Base-by-base conservation (phyloP, 768 basidiomycete genomes). In the Lepiota venenata region DNA sequence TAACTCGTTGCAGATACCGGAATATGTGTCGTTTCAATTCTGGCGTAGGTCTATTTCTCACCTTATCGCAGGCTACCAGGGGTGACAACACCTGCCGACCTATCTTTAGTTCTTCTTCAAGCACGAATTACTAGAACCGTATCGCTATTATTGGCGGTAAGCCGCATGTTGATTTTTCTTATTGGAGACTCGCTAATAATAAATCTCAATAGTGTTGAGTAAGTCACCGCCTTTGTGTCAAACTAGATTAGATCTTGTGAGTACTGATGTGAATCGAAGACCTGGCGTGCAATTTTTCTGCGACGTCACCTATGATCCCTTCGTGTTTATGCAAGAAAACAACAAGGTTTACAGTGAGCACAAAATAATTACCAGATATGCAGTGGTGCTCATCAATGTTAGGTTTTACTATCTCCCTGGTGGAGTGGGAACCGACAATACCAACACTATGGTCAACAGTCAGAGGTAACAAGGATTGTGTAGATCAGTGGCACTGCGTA, bases 1-100 rank as follows among this genome's bases (percentile, higher is more conserved):
- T 9, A 21, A 46, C 38, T 18, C 21, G 47, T 46, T 47, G 20
- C 60, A 86, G 83, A 16, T 96, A 97, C 64, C 84, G 94, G 38
- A 93, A 96, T 61, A 96, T 97, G 95, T 97, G 95, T 69, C 83
- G 95, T 10, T 98, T 86, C 71, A 93, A 95, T 70, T 93, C 91
- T 44, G 93, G 91, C 29, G 91, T 92, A 69, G 59, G 84, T 72
- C 5, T 9, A 36, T 44, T 47, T 29, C 39, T 22, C 8, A 38
- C 35, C 0, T 27, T 29, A 20, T 29, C 40, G 35, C 45, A 16
- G 10, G 25, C 29, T 25, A 14, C 21, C 27, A 15, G 32, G 37
- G 29, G 16, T 50, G 46, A 56, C 16, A 37, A n/a, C 8, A 37
- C 5, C 40, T 49, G 21, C 18, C 49, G 6, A 50, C 38, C 38